Percentiles rank a stretch among this genome's conserved stretches.
These are phyloP conservation scores for Tylopilus sp. DNA, from an alignment of 768 basidiomycete genomes.

Conservation along the genomic window DNA sequence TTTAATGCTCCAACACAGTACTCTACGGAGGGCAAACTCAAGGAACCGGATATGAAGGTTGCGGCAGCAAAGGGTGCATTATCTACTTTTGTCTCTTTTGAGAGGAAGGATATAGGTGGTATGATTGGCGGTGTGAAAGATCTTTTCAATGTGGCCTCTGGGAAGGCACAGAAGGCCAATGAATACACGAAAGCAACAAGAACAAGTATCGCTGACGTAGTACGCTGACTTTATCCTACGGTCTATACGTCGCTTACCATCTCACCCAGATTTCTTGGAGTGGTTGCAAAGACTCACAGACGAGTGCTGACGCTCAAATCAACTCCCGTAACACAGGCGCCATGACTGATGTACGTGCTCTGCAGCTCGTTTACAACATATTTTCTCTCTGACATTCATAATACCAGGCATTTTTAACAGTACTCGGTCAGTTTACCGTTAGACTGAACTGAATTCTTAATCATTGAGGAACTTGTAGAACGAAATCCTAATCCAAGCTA, in stretches of 20 bases:
- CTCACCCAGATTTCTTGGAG: constrained; percentile 71
- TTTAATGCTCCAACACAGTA: constrained; percentile 46
- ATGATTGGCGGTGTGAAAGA: constrained; percentile 71
- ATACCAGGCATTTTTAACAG: constrained; percentile 53
- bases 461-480: constrained; percentile 23
- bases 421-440: constrained; percentile 40
- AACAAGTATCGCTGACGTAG: constrained; percentile 83
- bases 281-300: constrained; percentile 78
- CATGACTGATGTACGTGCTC: constrained; percentile 65
- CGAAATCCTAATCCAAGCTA: constrained; percentile 49
- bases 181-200: constrained; percentile 57
- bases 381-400: background rate
- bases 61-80: constrained; percentile 87
- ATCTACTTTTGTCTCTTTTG: constrained; percentile 73
- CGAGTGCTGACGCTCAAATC: constrained; percentile 75
- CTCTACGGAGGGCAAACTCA: constrained; percentile 92
- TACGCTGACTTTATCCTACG: constrained; percentile 36
- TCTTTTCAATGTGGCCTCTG: constrained; percentile 72
- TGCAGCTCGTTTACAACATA: background rate
- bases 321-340: constrained; percentile 68
- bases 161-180: constrained; percentile 59
- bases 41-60: constrained; percentile 85
- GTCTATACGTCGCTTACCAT: background rate
- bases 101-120: constrained; percentile 76
- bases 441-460: background rate